phyloP scores from a whole-genome alignment of 1,284 basidiomycete genomes.

The Neolentinus lepideus region DNA sequence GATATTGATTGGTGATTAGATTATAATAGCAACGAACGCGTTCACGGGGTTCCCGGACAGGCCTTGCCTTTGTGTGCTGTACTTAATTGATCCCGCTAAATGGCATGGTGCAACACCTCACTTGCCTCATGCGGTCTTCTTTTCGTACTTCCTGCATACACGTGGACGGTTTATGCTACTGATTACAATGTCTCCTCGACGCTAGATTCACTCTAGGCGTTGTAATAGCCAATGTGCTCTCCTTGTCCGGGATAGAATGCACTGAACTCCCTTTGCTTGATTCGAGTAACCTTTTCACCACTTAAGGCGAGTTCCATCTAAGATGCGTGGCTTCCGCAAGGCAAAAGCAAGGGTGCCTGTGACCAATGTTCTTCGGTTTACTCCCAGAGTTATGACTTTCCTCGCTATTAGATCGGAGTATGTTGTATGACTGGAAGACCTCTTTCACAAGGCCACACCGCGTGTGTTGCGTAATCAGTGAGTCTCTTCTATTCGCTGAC shows the following conservation, averaged over 20 bases:
- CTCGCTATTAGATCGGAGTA: neutral
- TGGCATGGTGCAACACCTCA: neutral
- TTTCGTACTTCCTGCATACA: neutral
- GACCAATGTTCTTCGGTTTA: neutral
- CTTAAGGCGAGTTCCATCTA: neutral
- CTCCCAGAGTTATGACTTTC: neutral
- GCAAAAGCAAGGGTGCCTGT: neutral
- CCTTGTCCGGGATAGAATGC: neutral
- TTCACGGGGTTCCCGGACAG: neutral
- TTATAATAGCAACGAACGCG: neutral
- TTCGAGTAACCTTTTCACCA: neutral
- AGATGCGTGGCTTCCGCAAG: neutral
- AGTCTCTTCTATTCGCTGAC: neutral
- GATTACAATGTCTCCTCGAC: neutral
- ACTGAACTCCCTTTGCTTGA: neutral
- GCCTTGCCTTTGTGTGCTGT: neutral
- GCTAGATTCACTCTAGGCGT: no score
- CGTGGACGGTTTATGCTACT: neutral
- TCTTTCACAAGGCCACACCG: neutral
- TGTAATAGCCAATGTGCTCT: no score
- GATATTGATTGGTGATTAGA: neutral
- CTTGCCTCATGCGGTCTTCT: neutral
- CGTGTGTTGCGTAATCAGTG: neutral
- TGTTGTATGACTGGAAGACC: neutral
- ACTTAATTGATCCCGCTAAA: neutral